Conservation (phyloP, 306 rosid species). For the Cucurbita maxima region DNA sequence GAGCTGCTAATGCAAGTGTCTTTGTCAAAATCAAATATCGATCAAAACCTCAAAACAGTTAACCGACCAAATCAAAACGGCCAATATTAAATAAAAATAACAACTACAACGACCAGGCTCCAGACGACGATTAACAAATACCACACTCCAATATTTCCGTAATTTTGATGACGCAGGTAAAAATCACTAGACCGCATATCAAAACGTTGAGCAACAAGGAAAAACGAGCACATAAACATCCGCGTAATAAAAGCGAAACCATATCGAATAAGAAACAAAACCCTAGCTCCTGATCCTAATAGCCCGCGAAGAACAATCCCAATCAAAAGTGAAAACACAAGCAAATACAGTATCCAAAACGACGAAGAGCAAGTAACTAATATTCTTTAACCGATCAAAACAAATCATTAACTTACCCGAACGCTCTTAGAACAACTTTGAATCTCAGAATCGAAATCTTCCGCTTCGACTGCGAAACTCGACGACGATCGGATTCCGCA, state of each 20-base stretch:
- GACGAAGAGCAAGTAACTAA: background rate
- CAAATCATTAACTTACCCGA: background rate
- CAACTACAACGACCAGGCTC: background rate
- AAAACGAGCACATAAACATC: background rate
- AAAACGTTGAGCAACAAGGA: background rate
- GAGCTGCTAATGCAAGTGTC: background rate
- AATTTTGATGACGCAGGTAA: background rate
- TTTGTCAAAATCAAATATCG: background rate
- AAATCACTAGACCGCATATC: background rate
- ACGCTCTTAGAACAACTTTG: background rate
- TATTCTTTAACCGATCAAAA: background rate
- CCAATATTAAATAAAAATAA: background rate
- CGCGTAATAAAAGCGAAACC: background rate
- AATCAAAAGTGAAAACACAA: background rate
- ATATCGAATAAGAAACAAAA: background rate
- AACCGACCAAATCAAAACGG: background rate
- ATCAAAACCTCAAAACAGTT: background rate
- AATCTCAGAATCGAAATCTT: background rate
- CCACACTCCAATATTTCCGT: background rate
- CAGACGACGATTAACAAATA: background rate
- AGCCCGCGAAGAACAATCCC: background rate
- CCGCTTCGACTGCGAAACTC: background rate
- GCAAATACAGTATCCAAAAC: background rate
- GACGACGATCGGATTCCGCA: background rate
- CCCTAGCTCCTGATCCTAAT: slow-evolving; percentile 2